phyloP scores from a whole-genome alignment of 306 rosid species.

The Prunus salicina region DNA sequence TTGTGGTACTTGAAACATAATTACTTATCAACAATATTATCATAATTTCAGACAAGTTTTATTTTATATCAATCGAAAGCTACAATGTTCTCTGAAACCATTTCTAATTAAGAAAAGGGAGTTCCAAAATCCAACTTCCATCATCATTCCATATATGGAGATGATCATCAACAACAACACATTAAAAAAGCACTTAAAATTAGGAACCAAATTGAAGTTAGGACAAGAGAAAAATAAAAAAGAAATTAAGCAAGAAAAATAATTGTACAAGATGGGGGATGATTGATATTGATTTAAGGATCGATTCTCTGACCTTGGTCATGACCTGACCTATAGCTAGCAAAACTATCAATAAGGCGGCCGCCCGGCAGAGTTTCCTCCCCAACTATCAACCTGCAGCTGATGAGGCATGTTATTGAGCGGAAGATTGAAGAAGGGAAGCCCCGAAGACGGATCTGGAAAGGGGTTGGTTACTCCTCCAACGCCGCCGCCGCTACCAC shows the following conservation, averaged over 20 bases:
- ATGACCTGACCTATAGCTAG: slow-evolving; percentile 17
- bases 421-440: slow-evolving; percentile 84
- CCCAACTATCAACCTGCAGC: slow-evolving; percentile 69
- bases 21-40: background rate
- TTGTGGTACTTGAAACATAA: background rate
- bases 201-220: slow-evolving; percentile 7
- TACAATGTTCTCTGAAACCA: background rate
- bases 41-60: background rate
- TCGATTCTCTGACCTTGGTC: slow-evolving; percentile 26
- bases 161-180: background rate
- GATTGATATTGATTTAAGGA: slow-evolving; percentile 8
- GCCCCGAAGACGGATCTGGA: slow-evolving; percentile 66
- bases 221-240: background rate
- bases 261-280: slow-evolving; percentile 6
- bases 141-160: slow-evolving; percentile 1
- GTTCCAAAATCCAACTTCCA: slow-evolving; percentile 3
- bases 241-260: slow-evolving; percentile 7
- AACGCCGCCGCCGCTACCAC: slow-evolving; percentile 11
- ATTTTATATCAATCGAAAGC: background rate
- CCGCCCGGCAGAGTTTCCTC: slow-evolving; percentile 66
- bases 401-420: slow-evolving; percentile 60
- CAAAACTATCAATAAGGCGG: slow-evolving; percentile 42
- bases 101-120: background rate
- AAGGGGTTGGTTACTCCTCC: slow-evolving; percentile 45
- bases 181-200: background rate